A percentile compares a stretch with the other conserved stretches of the same genome.
Evolutionary conservation across 108 stramenopile species (phyloP).

Genomic region (Craspedostauros australis): DNA sequence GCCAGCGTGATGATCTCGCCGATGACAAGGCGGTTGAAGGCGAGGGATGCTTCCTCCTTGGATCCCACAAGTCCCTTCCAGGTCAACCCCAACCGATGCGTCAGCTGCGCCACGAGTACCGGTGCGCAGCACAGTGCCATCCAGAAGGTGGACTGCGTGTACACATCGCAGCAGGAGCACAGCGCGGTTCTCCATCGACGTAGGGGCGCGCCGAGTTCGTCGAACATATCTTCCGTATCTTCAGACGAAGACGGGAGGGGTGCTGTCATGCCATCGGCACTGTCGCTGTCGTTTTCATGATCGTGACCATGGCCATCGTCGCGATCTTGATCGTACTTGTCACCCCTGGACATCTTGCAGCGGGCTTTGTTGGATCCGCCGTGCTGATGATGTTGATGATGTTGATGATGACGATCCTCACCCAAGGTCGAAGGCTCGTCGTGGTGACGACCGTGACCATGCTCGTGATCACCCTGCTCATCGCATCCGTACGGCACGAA

Average conservation of each 20-base stretch:
- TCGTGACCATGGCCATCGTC: neutral
- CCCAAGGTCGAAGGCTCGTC: neutral
- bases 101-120: slow-evolving; percentile 47
- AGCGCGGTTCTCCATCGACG: slow-evolving; percentile 36
- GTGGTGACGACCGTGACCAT: neutral
- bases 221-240: slow-evolving; percentile 3
- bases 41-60: slow-evolving; percentile 31
- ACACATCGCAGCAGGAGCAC: slow-evolving; percentile 49
- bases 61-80: slow-evolving; percentile 37
- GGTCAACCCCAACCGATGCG: slow-evolving; percentile 40
- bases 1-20: slow-evolving; percentile 19
- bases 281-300: neutral
- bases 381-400: neutral
- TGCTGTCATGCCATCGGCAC: neutral
- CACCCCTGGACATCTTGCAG: slow-evolving; percentile 8
- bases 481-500: slow-evolving; percentile 20
- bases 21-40: slow-evolving; percentile 39
- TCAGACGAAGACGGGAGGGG: neutral
- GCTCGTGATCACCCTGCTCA: slow-evolving; percentile 1
- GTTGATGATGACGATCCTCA: neutral
- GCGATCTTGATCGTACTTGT: slow-evolving; percentile 10
- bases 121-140: slow-evolving; percentile 39
- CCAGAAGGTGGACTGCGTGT: slow-evolving; percentile 61
- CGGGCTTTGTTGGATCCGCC: neutral
- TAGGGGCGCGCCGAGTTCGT: slow-evolving; percentile 27